Percentiles rank a stretch among this genome's conserved stretches.
Evolutionary conservation across 2,329 filamentous ascomycete species (phyloP).

Genomic region (Ceratocystis ficicola): DNA sequence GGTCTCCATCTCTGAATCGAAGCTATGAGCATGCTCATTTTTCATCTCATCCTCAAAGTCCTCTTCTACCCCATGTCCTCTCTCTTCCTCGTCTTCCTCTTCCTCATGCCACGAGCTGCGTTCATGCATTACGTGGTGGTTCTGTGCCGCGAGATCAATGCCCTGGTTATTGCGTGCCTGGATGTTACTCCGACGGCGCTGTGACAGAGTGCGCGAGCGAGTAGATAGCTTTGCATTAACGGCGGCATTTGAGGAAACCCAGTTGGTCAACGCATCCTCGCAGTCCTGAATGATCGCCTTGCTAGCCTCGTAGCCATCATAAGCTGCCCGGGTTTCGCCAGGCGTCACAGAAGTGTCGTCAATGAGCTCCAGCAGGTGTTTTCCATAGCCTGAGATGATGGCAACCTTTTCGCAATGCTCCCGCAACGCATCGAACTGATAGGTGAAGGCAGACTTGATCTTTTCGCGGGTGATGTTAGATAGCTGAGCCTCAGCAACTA

Average conservation of each 20-base stretch:
- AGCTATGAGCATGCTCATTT: conserved; percentile 41
- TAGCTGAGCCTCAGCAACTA: conserved; percentile 93
- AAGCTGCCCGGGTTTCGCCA: conserved; percentile 87
- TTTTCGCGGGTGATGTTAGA: conserved; percentile 99
- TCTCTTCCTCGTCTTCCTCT: conserved; percentile 50
- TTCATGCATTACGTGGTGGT: conserved; percentile 58
- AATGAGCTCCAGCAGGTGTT: conserved; percentile 92
- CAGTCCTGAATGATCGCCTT: conserved; percentile 99
- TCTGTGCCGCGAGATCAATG: conserved; percentile 71
- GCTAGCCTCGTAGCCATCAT: conserved; percentile 96
- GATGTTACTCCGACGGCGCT: conserved; percentile 65
- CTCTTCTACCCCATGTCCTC: conserved; percentile 31
- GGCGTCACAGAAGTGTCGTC: conserved; percentile 96
- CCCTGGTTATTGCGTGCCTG: conserved; percentile 53
- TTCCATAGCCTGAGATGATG: conserved; percentile 94
- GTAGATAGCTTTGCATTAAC: conserved; percentile 79
- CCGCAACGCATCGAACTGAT: conserved; percentile 93
- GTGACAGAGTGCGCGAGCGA: conserved; percentile 75
- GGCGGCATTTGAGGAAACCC: conserved; percentile 81
- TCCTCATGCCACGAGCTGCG: conserved; percentile 69
- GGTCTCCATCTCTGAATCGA: conserved; percentile 42
- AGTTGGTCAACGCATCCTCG: conserved; percentile 93
- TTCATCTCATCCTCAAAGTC: conserved; percentile 47
- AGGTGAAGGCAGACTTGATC: conserved; percentile 94
- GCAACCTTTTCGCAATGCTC: conserved; percentile 98